Conservation (phyloP, 1,284 basidiomycete genomes). For the Ustilago nuda region DNA sequence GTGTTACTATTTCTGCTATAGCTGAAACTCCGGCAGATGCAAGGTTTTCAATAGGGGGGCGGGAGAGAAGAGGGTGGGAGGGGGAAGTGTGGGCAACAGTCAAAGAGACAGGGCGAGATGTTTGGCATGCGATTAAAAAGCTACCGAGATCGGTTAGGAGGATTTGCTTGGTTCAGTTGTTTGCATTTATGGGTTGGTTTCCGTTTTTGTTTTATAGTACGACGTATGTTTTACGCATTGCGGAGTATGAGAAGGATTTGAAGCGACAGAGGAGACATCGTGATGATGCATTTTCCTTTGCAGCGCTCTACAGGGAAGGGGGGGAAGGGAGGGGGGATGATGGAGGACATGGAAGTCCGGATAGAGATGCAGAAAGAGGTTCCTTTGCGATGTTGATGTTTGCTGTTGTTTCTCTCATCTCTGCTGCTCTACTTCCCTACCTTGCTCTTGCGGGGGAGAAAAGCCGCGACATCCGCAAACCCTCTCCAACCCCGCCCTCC, state of each 20-base stretch:
- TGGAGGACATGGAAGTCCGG: slow-evolving; percentile 17
- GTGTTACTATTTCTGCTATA: slow-evolving; percentile 85
- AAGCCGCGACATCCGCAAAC: neutral
- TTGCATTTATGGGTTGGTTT: slow-evolving; percentile 87
- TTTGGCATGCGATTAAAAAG: slow-evolving; percentile 54
- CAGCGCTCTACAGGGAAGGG: neutral
- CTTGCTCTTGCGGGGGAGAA: slow-evolving; percentile 54
- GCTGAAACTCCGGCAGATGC: slow-evolving; percentile 67
- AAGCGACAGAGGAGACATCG: slow-evolving; percentile 66
- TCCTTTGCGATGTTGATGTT: slow-evolving; percentile 66
- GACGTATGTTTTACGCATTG: slow-evolving; percentile 89
- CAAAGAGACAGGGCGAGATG: slow-evolving; percentile 28
- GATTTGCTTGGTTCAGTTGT: slow-evolving; percentile 83
- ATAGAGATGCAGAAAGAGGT: slow-evolving; percentile 55
- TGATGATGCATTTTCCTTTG: slow-evolving; percentile 1
- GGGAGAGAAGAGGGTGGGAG: neutral
- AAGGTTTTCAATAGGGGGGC: neutral
- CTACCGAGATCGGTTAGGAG: slow-evolving; percentile 66
- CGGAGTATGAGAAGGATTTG: slow-evolving; percentile 78
- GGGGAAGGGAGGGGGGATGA: neutral
- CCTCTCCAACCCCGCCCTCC: neutral
- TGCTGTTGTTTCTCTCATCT: slow-evolving; percentile 55
- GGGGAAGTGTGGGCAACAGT: slow-evolving; percentile 6
- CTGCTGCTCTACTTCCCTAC: slow-evolving; percentile 56
- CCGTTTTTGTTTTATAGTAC: slow-evolving; percentile 73